Base-by-base conservation (phyloP, 805 yeast genomes). In the Saccharomycopsis selenospora region DNA sequence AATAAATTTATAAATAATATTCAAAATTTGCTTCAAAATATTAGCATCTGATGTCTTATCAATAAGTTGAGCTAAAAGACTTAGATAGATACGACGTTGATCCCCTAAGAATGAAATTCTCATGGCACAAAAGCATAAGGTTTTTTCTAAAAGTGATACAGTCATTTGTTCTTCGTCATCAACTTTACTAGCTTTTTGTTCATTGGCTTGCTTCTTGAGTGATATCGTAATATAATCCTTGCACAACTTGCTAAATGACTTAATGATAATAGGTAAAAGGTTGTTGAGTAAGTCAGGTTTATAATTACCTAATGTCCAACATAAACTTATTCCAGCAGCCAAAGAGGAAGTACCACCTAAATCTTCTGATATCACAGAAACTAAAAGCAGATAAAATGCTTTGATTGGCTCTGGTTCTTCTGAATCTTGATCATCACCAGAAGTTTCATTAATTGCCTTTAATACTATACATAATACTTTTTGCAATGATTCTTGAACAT, bases 81-180 rank as follows among this genome's bases (percentile, higher is more conserved):
- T 81, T 54, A 93, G 66, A 61, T 90, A 93, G 25, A 90, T 80
- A 45, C 99, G 76, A 49, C 99, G 77, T 59, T 93, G 96, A 57
- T 93, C 99, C 1, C 96, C 97, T 18, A 95, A 68, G n/a, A 77
- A 75, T 0, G 95, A 79, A 3, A 93, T 86, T 56, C 97, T 76
- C 71, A 78, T 74, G 0, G 96, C 80, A 1, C 90, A 79, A 46
- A 91, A 73, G 55, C 82, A 80, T 46, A 93, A 67, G 22, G 87
- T 77, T 61, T 83, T 85, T 52, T 85, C 88, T 40, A 93, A 67
- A 28, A 89, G 65, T 51, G 75, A 77, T 0, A 93, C 82, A 0
- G 95, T 83, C 74, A 85, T 83, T 59, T 77, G 81, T 8, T 90
- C 85, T 59, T 88, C 96, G 55, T 74, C 75, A 46, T 83, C 41